These are phyloP conservation scores for Cryomyces minteri DNA, from an alignment of 495 filamentous ascomycete genomes.

Conservation along the genomic window DNA sequence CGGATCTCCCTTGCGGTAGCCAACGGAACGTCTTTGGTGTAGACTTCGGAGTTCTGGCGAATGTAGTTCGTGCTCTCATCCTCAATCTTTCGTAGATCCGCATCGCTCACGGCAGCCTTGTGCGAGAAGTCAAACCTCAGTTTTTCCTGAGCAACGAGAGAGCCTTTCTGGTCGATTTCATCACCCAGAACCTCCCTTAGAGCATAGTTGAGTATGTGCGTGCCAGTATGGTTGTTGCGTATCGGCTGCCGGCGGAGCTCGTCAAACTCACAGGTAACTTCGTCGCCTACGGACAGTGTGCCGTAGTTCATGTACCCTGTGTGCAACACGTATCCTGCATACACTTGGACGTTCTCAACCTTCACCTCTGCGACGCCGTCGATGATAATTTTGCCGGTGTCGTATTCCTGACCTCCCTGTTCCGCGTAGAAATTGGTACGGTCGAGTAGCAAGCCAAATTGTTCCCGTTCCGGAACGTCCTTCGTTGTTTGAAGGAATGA, in stretches of 20 bases:
- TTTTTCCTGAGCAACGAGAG: slow-evolving; percentile 84
- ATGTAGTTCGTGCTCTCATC: slow-evolving; percentile 75
- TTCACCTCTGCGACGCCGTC: slow-evolving; percentile 82
- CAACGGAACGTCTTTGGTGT: slow-evolving; percentile 70
- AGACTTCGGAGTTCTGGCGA: slow-evolving; percentile 72
- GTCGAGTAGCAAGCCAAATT: slow-evolving; percentile 76
- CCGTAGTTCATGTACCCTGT: slow-evolving; percentile 90
- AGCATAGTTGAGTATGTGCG: slow-evolving; percentile 91
- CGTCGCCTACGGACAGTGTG: slow-evolving; percentile 51
- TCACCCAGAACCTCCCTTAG: slow-evolving; percentile 78
- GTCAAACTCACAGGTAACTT: slow-evolving; percentile 85
- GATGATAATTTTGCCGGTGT: slow-evolving; percentile 81
- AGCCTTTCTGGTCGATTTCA: slow-evolving; percentile 83
- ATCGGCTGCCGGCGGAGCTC: slow-evolving; percentile 84
- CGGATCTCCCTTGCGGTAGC: slow-evolving; percentile 63
- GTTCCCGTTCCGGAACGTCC: slow-evolving; percentile 52
- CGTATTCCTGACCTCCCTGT: slow-evolving; percentile 85
- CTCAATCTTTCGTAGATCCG: slow-evolving; percentile 71
- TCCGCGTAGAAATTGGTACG: slow-evolving; percentile 96
- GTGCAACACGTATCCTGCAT: slow-evolving; percentile 84
- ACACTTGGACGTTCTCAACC: slow-evolving; percentile 82
- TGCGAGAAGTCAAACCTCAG: slow-evolving; percentile 97
- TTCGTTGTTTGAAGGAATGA: slow-evolving; percentile 58
- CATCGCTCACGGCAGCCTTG: slow-evolving; percentile 52
- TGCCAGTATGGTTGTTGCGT: slow-evolving; percentile 93